Conservation (phyloP, 805 yeast genomes). For the Brettanomyces anomalus region DNA sequence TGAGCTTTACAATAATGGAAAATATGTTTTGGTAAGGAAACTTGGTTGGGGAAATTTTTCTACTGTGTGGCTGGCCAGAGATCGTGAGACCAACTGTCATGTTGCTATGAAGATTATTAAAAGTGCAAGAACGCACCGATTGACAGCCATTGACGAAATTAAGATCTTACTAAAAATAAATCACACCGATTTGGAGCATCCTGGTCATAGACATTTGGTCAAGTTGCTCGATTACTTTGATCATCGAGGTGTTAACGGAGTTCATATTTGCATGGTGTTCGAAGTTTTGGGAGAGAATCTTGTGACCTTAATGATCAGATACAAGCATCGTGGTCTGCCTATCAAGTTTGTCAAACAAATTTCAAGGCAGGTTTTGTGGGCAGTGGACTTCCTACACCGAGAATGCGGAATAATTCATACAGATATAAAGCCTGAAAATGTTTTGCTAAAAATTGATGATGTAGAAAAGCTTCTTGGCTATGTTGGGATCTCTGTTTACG, state of each 20-base stretch:
- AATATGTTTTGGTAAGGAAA: conserved; percentile 77
- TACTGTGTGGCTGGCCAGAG: conserved; percentile 85
- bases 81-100: conserved; percentile 49
- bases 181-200: conserved; percentile 56
- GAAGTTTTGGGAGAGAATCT: conserved; percentile 94
- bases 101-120: conserved; percentile 94
- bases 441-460: conserved; percentile 43
- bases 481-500: conserved; percentile 32
- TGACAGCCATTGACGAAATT: conserved; percentile 91
- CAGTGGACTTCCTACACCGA: conserved; percentile 50
- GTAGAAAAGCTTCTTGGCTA: conserved; percentile 41
- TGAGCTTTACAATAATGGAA: conserved; percentile 61
- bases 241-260: conserved; percentile 85
- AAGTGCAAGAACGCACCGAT: conserved; percentile 83
- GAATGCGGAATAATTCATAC: conserved; percentile 65
- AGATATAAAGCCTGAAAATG: conserved; percentile 71
- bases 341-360: conserved; percentile 47
- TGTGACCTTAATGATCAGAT: conserved; percentile 73
- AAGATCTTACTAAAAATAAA: conserved; percentile 61
- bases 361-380: conserved; percentile 44
- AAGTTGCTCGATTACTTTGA: conserved; percentile 75
- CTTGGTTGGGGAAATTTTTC: conserved; percentile 99
- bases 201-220: conserved; percentile 77
- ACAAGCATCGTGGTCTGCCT: conserved; percentile 42
- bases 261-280: conserved; percentile 93